Evolutionary conservation across 108 stramenopile genomes (phyloP).

Genomic region (Nannochloropsis gaditana): DNA sequence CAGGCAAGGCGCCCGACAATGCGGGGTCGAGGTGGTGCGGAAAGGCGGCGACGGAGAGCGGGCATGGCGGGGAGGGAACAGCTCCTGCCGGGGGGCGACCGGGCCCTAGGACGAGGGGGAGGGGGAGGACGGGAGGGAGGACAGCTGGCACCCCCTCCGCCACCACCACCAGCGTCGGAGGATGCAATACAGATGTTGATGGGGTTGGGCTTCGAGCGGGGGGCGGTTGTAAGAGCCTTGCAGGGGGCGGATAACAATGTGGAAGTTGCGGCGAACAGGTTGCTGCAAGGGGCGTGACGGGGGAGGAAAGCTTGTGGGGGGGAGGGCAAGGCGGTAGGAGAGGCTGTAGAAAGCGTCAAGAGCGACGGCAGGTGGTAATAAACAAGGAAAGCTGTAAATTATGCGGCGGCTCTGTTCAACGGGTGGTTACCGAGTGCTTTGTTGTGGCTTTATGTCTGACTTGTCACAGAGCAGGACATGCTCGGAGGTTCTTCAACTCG

Average conservation of each 20-base stretch:
- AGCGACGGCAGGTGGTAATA: no score
- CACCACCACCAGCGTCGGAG: conserved; percentile 59
- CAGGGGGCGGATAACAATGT: conserved; percentile 66
- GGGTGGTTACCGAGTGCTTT: no score
- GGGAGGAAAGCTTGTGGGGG: background rate
- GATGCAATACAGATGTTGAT: conserved; percentile 66
- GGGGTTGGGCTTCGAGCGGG: conserved; percentile 71
- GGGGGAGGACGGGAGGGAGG: background rate
- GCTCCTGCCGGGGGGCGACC: background rate
- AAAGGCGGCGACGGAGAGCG: background rate
- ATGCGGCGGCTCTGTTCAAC: no score
- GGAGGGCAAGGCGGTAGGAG: background rate
- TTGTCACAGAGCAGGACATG: no score
- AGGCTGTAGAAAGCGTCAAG: background rate
- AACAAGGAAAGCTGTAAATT: no score
- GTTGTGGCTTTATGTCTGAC: no score
- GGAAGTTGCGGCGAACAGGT: conserved; percentile 74
- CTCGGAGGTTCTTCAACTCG: no score
- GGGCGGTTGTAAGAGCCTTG: conserved; percentile 64
- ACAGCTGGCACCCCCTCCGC: conserved; percentile 24
- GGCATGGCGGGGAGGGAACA: background rate
- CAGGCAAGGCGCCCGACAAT: background rate
- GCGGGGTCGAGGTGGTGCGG: background rate
- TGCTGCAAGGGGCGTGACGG: conserved; percentile 40
- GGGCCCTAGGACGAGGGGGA: background rate